A percentile compares a stretch with the other conserved stretches of the same genome.
phyloP scores from a whole-genome alignment of 257 asterid species.

The Oldenlandia corymbosa region DNA sequence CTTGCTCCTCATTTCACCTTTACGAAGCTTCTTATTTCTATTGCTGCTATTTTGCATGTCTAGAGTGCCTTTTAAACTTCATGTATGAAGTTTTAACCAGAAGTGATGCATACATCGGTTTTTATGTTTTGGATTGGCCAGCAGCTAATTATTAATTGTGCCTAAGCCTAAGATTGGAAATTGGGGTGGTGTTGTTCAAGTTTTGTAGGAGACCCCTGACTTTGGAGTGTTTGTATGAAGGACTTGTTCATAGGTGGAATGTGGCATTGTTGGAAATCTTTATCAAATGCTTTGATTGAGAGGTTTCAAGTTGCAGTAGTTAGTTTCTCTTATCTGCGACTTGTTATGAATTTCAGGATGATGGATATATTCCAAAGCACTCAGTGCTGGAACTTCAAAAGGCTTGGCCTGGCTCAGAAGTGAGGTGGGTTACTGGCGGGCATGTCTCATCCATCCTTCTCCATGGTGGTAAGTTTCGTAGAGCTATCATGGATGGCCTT shows the following conservation, averaged over 20 bases:
- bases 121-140: too few species aligned
- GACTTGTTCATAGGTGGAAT: neutral
- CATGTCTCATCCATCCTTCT: conserved; percentile 88
- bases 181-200: too few species aligned
- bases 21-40: neutral
- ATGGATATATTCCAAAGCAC: conserved; percentile 89
- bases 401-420: conserved; percentile 99
- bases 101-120: too few species aligned
- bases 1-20: neutral
- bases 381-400: conserved; percentile 85
- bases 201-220: too few species aligned
- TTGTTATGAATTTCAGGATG: conserved; percentile 46
- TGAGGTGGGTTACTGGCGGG: conserved; percentile 94
- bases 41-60: neutral
- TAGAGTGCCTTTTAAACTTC: neutral
- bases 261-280: neutral
- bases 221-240: neutral
- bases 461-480: conserved; percentile 71
- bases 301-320: neutral
- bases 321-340: neutral
- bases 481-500: conserved; percentile 79
- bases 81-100: too few species aligned
- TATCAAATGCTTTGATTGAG: neutral
- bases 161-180: too few species aligned
- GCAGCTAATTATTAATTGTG: too few species aligned